Base-by-base conservation (phyloP, 495 filamentous ascomycete species). In the Aspergillus hancockii region DNA sequence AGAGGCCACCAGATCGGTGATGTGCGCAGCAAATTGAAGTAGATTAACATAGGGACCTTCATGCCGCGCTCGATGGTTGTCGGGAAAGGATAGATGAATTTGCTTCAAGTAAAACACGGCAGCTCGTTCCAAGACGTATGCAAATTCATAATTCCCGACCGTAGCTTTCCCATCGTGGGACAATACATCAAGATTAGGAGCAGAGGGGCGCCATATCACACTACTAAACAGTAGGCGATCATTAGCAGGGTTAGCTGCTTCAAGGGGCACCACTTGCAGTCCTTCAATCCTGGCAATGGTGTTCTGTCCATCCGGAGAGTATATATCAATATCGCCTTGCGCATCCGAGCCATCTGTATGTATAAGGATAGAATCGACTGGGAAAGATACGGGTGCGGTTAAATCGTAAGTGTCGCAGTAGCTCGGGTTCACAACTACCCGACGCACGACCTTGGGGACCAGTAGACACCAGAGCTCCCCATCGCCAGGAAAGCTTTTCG, bases 401-500 rank as follows among this genome's bases (percentile, higher is more conserved):
- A 40, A 13, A 3, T n/a, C 36, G 9, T 12, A 40, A 2, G 36
- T 4, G 16, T 40, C 12, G 9, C 36, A 40, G 9, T 13, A 13
- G 3, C 2, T 40, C 12, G 49, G 49, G 18, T 51, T 51, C 2
- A 51, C 30, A 6, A 16, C 16, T 7, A 51, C 13, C 4, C 12
- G 5, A 3, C 25, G 16, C 7, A 51, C 14, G 9, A 8, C 8
- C n/a, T 19, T 51, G 2, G 49, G 49, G 8, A 51, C 23, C 30
- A 25, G 49, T 9, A 51, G n/a, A 1, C 9, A 49, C 50, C 65
- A 62, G 4, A 78, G 61, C 5, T 54, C 21, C 8, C 61, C 67
- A 55, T 79, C 76, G 18, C 61, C 58, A 32, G 72, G 72, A 30
- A 49, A 59, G 50, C 62, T 59, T 45, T 62, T 62, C 4, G 73